phyloP scores from a whole-genome alignment of 2,329 filamentous ascomycete genomes.

The Emmonsiellopsis sp. region DNA sequence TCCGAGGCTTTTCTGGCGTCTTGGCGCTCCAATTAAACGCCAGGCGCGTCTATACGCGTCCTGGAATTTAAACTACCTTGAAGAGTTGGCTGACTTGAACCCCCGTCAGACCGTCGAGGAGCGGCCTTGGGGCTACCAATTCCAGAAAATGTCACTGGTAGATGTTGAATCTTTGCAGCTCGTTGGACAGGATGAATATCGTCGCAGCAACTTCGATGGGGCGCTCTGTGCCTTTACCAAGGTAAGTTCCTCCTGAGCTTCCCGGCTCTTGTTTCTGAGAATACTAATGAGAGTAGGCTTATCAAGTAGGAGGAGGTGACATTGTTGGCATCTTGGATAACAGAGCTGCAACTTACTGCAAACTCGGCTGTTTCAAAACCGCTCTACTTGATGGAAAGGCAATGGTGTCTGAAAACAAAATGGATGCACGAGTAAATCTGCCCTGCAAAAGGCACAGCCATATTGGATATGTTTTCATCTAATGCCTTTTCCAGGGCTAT shows the following conservation, averaged over 20 bases:
- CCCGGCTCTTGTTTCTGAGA: too few relatives aligned
- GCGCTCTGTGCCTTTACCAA: slow-evolving; percentile 36
- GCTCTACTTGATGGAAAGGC: slow-evolving; percentile 49
- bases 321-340: slow-evolving; percentile 42
- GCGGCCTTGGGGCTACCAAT: too few relatives aligned
- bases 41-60: slow-evolving; percentile 1
- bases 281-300: slow-evolving; percentile 20
- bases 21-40: not conserved
- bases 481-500: slow-evolving; percentile 37
- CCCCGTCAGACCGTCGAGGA: too few relatives aligned
- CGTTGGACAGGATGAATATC: slow-evolving; percentile 36
- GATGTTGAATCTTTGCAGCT: slow-evolving; percentile 20
- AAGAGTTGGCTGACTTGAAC: too few relatives aligned
- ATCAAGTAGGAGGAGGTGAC: slow-evolving; percentile 26
- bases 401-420: slow-evolving; percentile 45
- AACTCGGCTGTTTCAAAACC: slow-evolving; percentile 40
- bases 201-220: slow-evolving; percentile 32
- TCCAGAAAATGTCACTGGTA: not conserved
- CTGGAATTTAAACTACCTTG: not conserved
- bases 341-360: slow-evolving; percentile 47
- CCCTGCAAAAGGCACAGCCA: not conserved
- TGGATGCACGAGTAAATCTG: slow-evolving; percentile 40
- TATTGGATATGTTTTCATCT: not conserved
- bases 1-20: not conserved
- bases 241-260: slow-evolving; percentile 17